Evolutionary conservation across 768 basidiomycete genomes (phyloP), one percentile per base, ranked within the genome.

Genomic region (Mycena rosella): DNA sequence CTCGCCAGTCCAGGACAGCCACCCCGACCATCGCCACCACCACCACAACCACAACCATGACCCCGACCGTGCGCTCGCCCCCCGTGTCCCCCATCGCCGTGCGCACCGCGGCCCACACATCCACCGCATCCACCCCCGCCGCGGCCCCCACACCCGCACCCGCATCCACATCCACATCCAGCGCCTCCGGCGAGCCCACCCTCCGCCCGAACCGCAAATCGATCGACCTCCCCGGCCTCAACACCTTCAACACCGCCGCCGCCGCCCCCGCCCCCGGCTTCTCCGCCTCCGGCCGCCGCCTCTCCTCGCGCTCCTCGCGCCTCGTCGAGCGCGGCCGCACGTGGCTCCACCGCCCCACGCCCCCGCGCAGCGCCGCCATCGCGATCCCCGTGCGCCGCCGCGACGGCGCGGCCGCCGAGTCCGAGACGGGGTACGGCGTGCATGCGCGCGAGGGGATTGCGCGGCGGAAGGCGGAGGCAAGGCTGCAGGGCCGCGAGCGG

Each of bases 181-280:
- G 51, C 6, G 40, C 15, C 42, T 3, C 17, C 24, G 45, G 5
- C 45, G 45, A 47, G 45, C 45, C 45, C 24, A 47, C 45, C 6
- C 69, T 71, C 1, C 65, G 69, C 52, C 62, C 69, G 9, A 71
- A 71, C 65, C 69, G 69, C 65, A 67, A 67, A 32, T 64, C 62
- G 22, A 71, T 71, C 65, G 69, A 71, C 60, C 69, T 71, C 24
- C 69, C 69, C 7, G 69, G 69, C 18, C 65, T 71, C 5, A 71
- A 71, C 69, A 64, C 65, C 9, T 71, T 71, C 40, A n/a, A n/a
- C n/a, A n/a, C n/a, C n/a, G 65, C 48, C 30, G 24, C 53, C 58
- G 30, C 24, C 26, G 9, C 38, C 36, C 13, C 14, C 60, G 32
- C 54, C 49, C 7, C 3, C 62, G 58, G 51, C 51, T 29, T 63